Evolutionary conservation across 257 asterid genomes (phyloP).

Genomic region (Primulina huaijiensis): DNA sequence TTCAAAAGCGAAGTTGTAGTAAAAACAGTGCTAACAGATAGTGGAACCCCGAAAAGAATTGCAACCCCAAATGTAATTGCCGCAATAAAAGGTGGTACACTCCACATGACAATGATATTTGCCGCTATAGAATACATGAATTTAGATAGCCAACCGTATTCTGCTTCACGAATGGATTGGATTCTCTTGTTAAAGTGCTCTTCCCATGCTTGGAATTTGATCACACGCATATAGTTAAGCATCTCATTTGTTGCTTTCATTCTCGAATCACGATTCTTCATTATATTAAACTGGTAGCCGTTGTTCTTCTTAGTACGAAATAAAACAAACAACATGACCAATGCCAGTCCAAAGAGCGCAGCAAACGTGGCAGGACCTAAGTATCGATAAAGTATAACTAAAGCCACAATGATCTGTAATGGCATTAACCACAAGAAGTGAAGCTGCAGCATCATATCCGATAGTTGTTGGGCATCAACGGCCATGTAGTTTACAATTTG

Average conservation of each 20-base stretch:
- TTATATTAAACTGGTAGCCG: slow-evolving; percentile 58
- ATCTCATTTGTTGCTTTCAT: slow-evolving; percentile 92
- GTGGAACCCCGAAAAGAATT: slow-evolving; percentile 56
- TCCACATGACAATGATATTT: slow-evolving; percentile 72
- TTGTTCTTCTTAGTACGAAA: slow-evolving; percentile 58
- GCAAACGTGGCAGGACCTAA: slow-evolving; percentile 59
- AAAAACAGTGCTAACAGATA: slow-evolving; percentile 72
- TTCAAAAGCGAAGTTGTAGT: slow-evolving; percentile 72
- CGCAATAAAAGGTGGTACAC: slow-evolving; percentile 65
- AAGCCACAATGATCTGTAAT: slow-evolving; percentile 61
- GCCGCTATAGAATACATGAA: slow-evolving; percentile 63
- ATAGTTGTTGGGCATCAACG: slow-evolving; percentile 91
- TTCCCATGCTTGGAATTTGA: slow-evolving; percentile 98
- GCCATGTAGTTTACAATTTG: slow-evolving; percentile 96
- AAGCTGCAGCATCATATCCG: slow-evolving; percentile 92
- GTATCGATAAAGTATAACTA: slow-evolving; percentile 56
- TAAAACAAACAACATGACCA: slow-evolving; percentile 49
- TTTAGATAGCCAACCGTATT: slow-evolving; percentile 66
- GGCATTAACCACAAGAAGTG: slow-evolving; percentile 88
- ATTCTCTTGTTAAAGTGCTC: slow-evolving; percentile 81
- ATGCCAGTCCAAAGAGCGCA: slow-evolving; percentile 45
- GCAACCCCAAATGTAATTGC: slow-evolving; percentile 76
- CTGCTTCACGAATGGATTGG: slow-evolving; percentile 59
- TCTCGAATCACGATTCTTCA: slow-evolving; percentile 77
- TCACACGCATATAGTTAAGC: slow-evolving; percentile 88